Evolutionary conservation across 2,329 filamentous ascomycete genomes (phyloP).

Genomic region (Aureobasidium namibiae): DNA sequence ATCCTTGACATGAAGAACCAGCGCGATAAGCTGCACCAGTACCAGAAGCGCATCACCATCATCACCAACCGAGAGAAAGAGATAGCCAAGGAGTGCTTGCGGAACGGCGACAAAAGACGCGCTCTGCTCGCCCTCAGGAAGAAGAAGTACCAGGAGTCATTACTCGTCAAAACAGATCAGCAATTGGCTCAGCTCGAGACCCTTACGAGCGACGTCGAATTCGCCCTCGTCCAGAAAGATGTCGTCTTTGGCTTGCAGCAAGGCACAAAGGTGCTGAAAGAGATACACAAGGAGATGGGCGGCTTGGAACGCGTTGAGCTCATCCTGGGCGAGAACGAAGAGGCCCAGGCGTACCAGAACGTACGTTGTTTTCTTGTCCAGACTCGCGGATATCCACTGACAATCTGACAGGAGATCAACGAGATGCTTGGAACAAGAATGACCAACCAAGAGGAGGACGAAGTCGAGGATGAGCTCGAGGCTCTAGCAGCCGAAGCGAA

Average conservation of each 20-base stretch:
- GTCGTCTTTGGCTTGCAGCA: slow-evolving; percentile 87
- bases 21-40: slow-evolving; percentile 93
- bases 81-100: slow-evolving; percentile 75
- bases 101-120: slow-evolving; percentile 66
- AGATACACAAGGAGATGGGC: slow-evolving; percentile 94
- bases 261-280: slow-evolving; percentile 78
- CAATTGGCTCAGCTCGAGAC: slow-evolving; percentile 92
- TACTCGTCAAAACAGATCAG: slow-evolving; percentile 80
- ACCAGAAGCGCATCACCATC: slow-evolving; percentile 80
- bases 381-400: not conserved
- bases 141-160: slow-evolving; percentile 93
- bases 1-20: slow-evolving; percentile 97
- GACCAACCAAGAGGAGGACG: slow-evolving; percentile 91
- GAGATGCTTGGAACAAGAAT: slow-evolving; percentile 83
- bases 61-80: slow-evolving; percentile 82
- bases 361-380: slow-evolving; percentile 38
- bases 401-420: slow-evolving; percentile 64
- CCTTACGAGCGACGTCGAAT: slow-evolving; percentile 83
- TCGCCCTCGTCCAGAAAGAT: slow-evolving; percentile 94
- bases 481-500: slow-evolving; percentile 62
- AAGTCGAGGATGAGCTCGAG: slow-evolving; percentile 91
- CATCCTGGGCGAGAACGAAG: slow-evolving; percentile 84
- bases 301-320: slow-evolving; percentile 90
- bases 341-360: slow-evolving; percentile 85
- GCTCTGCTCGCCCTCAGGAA: slow-evolving; percentile 82